phyloP scores from a whole-genome alignment of 441 rosid species.

The Brassica balearica region DNA sequence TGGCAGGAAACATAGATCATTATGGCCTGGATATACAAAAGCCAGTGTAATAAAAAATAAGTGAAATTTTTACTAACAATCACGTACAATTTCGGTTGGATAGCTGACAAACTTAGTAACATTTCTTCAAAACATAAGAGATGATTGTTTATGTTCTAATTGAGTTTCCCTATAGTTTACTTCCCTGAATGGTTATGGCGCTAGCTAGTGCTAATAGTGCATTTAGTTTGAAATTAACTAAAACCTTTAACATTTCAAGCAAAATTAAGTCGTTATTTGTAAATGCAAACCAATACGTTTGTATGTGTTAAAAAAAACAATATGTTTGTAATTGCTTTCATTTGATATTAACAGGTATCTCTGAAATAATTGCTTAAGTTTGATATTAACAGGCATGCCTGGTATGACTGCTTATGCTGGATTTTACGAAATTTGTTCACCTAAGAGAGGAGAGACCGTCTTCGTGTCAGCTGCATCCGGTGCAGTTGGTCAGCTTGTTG shows the following conservation, averaged over 20 bases:
- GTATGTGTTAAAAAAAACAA: too few relatives aligned
- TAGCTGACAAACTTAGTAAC: background rate
- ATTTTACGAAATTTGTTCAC: constrained; percentile 40
- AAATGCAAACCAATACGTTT: background rate
- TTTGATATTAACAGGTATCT: too few relatives aligned
- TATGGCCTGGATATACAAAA: background rate
- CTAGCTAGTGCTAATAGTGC: background rate
- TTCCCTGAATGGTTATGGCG: background rate
- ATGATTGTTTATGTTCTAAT: background rate
- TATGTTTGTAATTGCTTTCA: too few relatives aligned
- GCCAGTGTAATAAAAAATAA: background rate
- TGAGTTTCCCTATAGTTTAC: background rate
- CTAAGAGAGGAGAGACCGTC: constrained; percentile 37
- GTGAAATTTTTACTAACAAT: background rate
- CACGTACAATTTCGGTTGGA: background rate
- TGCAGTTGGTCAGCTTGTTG: constrained; percentile 39
- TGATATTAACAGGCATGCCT: constrained; percentile 35
- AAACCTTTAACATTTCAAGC: background rate
- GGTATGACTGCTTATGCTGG: constrained; percentile 45
- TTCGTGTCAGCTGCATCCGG: constrained; percentile 44
- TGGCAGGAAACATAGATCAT: background rate
- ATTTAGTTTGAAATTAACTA: background rate
- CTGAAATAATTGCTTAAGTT: background rate
- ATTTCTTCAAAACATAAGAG: background rate
- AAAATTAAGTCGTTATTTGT: background rate